Evolutionary conservation across 1,284 basidiomycete genomes (phyloP), one percentile per base, ranked within the genome.

Genomic region (Xerocomus minutiporus): DNA sequence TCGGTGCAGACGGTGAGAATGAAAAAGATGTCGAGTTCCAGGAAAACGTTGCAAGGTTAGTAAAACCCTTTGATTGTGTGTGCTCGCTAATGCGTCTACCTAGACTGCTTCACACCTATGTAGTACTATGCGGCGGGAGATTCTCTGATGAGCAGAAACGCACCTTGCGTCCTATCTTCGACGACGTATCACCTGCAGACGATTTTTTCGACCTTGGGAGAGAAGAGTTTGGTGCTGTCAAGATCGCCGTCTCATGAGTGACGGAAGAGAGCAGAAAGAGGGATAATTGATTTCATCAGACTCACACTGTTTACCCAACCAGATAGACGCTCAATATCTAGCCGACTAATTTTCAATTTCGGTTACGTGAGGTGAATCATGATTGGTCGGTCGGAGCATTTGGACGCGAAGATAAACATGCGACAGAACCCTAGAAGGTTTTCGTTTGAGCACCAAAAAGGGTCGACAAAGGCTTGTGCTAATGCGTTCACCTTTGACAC

Each of bases 21-120:
- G 81, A 82, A 23, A 74, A 74, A 7, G 94, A 97, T 68, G 63
- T 73, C 4, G 91, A 95, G 61, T 90, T 88, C 55, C 83, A 88
- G 64, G 93, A 95, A 71, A 93, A 93, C 66, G 75, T 86, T 0
- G 64, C 89, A 15, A 77, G 83, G 75, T 85, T 71, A 47, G 70
- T 79, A 70, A n/a, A 66, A 32, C 2, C 46, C 61, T 59, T 25
- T 44, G 32, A 11, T 15, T 29, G 25, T 13, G 36, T 47, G 31
- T 34, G 17, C 23, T 52, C 25, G 34, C 28, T 55, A 28, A 56
- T 35, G 17, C 35, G 29, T 36, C 25, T 40, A 17, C 47, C 2
- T 50, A 84, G 84, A 53, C 59, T 84, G 25, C 65, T 87, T 48
- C 69, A 80, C 54, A 85, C 82, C 1, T 87, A 83, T 62, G 63